Conservation (phyloP, 257 asterid genomes). For the Rehmannia glutinosa region DNA sequence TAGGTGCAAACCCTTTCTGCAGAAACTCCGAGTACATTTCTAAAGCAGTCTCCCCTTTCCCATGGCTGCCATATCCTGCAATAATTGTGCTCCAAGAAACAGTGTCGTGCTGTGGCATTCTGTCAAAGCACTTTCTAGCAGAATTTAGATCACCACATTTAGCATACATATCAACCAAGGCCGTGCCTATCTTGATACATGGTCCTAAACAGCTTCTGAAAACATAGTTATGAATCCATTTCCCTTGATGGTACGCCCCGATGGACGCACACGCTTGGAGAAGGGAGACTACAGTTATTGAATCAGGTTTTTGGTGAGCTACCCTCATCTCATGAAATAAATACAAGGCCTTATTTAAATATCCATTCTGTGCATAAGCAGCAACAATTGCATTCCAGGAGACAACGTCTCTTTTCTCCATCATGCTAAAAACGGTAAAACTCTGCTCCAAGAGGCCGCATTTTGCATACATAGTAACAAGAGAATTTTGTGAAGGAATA, state of each 20-base stretch:
- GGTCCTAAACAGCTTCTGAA: slow-evolving; percentile 56
- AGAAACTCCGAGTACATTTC: slow-evolving; percentile 50
- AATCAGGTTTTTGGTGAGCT: slow-evolving; percentile 52
- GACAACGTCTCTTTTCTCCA: slow-evolving; percentile 60
- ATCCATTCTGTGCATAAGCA: slow-evolving; percentile 59
- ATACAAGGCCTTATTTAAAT: slow-evolving; percentile 41
- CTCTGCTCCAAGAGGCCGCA: slow-evolving; percentile 63
- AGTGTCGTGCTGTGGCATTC: slow-evolving; percentile 51
- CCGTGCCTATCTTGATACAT: slow-evolving; percentile 57
- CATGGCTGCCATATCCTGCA: slow-evolving; percentile 76
- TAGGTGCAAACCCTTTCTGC: slow-evolving; percentile 48
- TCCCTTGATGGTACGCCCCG: slow-evolving; percentile 86
- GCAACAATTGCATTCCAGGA: slow-evolving; percentile 88
- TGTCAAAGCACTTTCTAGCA: slow-evolving; percentile 65
- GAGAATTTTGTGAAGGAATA: slow-evolving; percentile 59
- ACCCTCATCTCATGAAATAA: slow-evolving; percentile 66
- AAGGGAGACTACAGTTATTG: slow-evolving; percentile 61
- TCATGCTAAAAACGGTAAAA: slow-evolving; percentile 46
- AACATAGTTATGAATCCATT: slow-evolving; percentile 68
- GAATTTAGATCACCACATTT: slow-evolving; percentile 71
- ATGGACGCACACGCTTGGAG: slow-evolving; percentile 80
- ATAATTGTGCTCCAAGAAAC: slow-evolving; percentile 80
- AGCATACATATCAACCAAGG: slow-evolving; percentile 83
- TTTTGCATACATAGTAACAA: slow-evolving; percentile 70
- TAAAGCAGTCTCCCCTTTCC: slow-evolving; percentile 65